These are phyloP conservation scores for Stephanodiscus minutulus DNA, from an alignment of 108 stramenopile genomes.

Conservation along the genomic window DNA sequence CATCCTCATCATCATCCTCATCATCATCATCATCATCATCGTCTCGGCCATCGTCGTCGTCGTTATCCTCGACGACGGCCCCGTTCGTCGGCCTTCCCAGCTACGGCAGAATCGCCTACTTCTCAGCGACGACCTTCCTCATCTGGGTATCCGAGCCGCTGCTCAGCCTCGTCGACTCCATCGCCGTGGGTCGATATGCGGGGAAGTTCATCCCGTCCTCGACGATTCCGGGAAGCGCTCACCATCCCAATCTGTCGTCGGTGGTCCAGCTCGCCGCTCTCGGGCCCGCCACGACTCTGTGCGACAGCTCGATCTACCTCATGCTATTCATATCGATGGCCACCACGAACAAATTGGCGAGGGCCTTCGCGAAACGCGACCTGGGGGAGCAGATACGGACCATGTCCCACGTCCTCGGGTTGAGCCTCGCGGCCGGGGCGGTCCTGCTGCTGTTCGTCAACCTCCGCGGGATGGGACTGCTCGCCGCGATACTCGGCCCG, in stretches of 20 bases:
- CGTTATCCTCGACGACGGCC: slow-evolving; percentile 5
- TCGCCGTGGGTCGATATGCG: slow-evolving; percentile 79
- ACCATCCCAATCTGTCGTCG: slow-evolving; percentile 23
- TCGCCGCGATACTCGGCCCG: slow-evolving; percentile 59
- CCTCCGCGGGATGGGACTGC: slow-evolving; percentile 45
- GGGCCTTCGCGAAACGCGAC: slow-evolving; percentile 66
- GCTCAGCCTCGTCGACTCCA: slow-evolving; percentile 91
- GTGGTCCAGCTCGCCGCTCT: slow-evolving; percentile 88
- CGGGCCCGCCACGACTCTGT: slow-evolving; percentile 92
- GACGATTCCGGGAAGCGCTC: slow-evolving; percentile 9
- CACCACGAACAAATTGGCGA: slow-evolving; percentile 91
- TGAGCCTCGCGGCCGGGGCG: slow-evolving; percentile 59
- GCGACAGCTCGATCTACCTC: slow-evolving; percentile 81
- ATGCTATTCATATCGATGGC: slow-evolving; percentile 90
- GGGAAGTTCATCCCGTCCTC: slow-evolving; percentile 30
- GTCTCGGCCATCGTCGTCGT: background rate
- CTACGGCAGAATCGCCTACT: slow-evolving; percentile 60
- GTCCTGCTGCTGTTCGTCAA: slow-evolving; percentile 53
- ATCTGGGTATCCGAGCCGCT: slow-evolving; percentile 93
- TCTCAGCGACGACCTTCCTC: slow-evolving; percentile 71
- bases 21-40: no score
- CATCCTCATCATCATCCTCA: no score
- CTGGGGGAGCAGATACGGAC: slow-evolving; percentile 34
- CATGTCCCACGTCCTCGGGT: slow-evolving; percentile 71
- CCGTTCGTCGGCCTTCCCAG: slow-evolving; percentile 61